Evolutionary conservation across 1,139 yeast genomes (phyloP).

Genomic region (Candida tunisiensis): DNA sequence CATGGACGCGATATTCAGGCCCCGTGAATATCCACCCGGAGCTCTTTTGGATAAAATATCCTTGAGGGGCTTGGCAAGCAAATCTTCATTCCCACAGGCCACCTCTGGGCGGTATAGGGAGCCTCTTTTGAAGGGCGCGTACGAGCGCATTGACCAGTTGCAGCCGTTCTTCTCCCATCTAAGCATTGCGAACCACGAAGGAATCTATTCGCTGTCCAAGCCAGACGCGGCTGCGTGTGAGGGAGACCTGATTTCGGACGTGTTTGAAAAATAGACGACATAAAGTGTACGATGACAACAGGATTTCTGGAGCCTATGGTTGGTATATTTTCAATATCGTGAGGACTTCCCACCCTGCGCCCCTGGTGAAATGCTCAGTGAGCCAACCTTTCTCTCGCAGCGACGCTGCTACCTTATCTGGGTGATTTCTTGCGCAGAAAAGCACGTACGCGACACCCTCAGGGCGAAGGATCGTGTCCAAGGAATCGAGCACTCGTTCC

Average conservation of each 20-base stretch:
- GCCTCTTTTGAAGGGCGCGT: slow-evolving; percentile 6
- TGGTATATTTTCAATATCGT: slow-evolving; percentile 29
- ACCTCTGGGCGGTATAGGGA: too few species aligned
- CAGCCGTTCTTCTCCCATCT: slow-evolving; percentile 55
- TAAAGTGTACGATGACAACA: too few species aligned
- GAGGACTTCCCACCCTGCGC: slow-evolving; percentile 95
- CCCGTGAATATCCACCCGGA: slow-evolving; percentile 6
- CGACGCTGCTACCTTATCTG: slow-evolving; percentile 33
- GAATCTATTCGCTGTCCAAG: slow-evolving; percentile 38
- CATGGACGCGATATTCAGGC: slow-evolving; percentile 40
- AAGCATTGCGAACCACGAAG: slow-evolving; percentile 59
- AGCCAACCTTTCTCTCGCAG: slow-evolving; percentile 42
- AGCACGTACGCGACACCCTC: slow-evolving; percentile 65
- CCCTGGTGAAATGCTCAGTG: slow-evolving; percentile 39
- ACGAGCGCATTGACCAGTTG: slow-evolving; percentile 25
- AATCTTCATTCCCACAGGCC: too few species aligned
- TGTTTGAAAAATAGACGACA: slow-evolving; percentile 19
- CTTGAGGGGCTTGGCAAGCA: too few species aligned
- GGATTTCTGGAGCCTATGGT: not conserved
- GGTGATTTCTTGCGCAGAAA: slow-evolving; percentile 80
- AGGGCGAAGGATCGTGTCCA: slow-evolving; percentile 31
- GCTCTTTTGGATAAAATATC: slow-evolving; percentile 2
- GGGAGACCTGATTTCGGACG: slow-evolving; percentile 38
- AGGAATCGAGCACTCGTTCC: slow-evolving; percentile 33
- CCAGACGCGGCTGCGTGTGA: slow-evolving; percentile 35